Evolutionary conservation across 2,329 filamentous ascomycete genomes (phyloP).

Genomic region (Penicillium griseofulvum): DNA sequence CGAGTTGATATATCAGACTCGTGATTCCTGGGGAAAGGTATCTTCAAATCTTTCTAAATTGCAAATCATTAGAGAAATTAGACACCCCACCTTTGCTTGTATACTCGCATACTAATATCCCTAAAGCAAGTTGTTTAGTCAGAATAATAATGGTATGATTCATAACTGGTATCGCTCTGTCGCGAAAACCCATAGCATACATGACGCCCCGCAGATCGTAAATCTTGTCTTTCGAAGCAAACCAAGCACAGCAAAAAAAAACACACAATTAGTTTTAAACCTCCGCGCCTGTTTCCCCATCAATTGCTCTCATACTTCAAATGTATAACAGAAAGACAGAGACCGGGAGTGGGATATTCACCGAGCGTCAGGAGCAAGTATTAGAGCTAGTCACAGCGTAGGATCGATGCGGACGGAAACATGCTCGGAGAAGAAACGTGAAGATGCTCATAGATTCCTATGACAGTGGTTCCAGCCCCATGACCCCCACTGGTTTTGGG

Average conservation of each 20-base stretch:
- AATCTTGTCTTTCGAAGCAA: conserved; percentile 2
- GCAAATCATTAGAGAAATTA: not conserved
- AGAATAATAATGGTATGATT: conserved; percentile 6
- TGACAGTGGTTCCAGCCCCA: not conserved
- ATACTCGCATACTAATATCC: not conserved
- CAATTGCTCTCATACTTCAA: not conserved
- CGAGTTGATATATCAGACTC: not conserved
- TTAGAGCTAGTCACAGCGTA: conserved; percentile 19
- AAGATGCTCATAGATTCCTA: conserved; percentile 11
- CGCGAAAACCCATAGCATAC: conserved; percentile 3
- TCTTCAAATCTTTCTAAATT: not conserved
- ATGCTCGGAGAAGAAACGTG: conserved; percentile 21
- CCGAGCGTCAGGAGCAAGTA: conserved; percentile 3
- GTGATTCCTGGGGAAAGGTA: not conserved
- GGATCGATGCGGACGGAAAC: conserved; percentile 16
- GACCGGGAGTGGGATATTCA: not conserved
- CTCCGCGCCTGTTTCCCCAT: not conserved
- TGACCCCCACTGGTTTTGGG: not conserved
- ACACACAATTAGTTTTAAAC: not conserved
- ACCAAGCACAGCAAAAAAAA: not conserved
- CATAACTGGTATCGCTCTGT: conserved; percentile 1
- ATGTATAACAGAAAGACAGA: not conserved
- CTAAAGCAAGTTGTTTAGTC: not conserved
- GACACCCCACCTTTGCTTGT: not conserved
- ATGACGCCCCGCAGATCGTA: conserved; percentile 6